phyloP scores from a whole-genome alignment of 441 rosid species.

The Erodium trifolium region DNA sequence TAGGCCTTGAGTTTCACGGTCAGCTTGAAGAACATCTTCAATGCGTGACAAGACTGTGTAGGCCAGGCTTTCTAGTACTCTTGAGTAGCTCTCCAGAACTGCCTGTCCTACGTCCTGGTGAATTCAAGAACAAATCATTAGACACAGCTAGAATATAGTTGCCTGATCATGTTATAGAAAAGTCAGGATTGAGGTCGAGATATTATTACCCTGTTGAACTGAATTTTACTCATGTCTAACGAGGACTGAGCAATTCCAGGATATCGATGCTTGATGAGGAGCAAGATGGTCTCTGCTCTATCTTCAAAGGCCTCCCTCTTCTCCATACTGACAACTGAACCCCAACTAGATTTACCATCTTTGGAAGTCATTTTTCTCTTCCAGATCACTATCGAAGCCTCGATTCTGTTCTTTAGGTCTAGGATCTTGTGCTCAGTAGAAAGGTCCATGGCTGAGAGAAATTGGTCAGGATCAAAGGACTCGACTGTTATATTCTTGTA shows the following conservation, averaged over 20 bases:
- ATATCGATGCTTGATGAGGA: conserved; percentile 65
- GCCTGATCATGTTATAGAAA: no score
- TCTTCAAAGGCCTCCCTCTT: conserved; percentile 89
- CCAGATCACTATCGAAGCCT: conserved; percentile 92
- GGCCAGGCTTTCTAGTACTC: conserved; percentile 89
- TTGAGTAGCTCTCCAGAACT: conserved; percentile 78
- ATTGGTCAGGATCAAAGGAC: conserved; percentile 65
- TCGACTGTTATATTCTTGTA: conserved; percentile 69
- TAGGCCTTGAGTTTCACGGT: neutral
- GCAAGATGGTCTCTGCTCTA: conserved; percentile 84
- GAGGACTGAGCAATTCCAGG: conserved; percentile 86
- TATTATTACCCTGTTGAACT: conserved; percentile 51
- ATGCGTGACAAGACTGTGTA: conserved; percentile 69
- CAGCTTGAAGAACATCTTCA: conserved; percentile 70
- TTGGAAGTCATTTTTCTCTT: conserved; percentile 76
- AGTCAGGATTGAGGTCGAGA: neutral
- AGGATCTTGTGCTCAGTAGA: conserved; percentile 80
- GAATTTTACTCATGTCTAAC: conserved; percentile 88
- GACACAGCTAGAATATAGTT: no score
- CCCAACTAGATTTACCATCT: conserved; percentile 74
- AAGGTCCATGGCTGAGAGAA: conserved; percentile 62
- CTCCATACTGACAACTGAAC: conserved; percentile 72
- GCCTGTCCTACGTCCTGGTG: conserved; percentile 87
- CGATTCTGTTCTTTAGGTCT: conserved; percentile 83
- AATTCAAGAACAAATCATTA: conserved; percentile 6